Base-by-base conservation (phyloP, 2,329 filamentous ascomycete species). In the Epicoccum nigrum region DNA sequence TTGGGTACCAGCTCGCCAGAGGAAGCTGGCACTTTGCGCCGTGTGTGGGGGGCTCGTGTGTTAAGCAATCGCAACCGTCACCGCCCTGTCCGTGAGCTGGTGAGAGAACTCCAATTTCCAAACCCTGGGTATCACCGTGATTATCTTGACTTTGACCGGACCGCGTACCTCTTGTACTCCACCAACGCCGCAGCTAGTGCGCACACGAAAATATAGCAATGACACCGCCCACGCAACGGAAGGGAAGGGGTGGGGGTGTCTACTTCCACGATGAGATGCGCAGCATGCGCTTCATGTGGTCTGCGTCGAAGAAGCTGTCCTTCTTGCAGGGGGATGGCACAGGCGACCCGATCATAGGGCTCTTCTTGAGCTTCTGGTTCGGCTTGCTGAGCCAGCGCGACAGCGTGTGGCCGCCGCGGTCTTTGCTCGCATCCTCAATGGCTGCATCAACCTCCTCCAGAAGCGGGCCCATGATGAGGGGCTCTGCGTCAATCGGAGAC, bases 271-370 rank as follows among this genome's bases (percentile, higher is more conserved):
- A 61, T 37, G 69, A 60, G 45, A 73, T 68, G 40, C 69, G 57
- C 46, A 74, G 54, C 35, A 74, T 69, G 42, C 68, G 59, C 56
- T 65, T 69, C 58, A 74, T 67, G 54, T 73, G 71, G 42, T 72
- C 67, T 25, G 69, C 68, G 23, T 69, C 64, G 56, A 66, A 71
- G 43, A 72, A 69, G 33, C 67, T 65, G 35, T 74, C 72, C 56
- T 71, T 73, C n/a, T 42, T 58, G 21, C 31, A 53, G 21, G 40
- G 45, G 30, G 27, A 37, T 16, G 45, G 23, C 23, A 25, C 23
- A 9, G 23, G 45, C 12, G 53, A 41, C 28, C 57, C 54, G 15
- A 54, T 48, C 15, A 34, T 45, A 40, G 51, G 51, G 28, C 51
- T 54, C 35, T 54, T 54, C 40, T 54, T 54, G 13, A 49, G 51